Evolutionary conservation across 139 green algal species (phyloP).

Genomic region (Yamagishiella unicocca): DNA sequence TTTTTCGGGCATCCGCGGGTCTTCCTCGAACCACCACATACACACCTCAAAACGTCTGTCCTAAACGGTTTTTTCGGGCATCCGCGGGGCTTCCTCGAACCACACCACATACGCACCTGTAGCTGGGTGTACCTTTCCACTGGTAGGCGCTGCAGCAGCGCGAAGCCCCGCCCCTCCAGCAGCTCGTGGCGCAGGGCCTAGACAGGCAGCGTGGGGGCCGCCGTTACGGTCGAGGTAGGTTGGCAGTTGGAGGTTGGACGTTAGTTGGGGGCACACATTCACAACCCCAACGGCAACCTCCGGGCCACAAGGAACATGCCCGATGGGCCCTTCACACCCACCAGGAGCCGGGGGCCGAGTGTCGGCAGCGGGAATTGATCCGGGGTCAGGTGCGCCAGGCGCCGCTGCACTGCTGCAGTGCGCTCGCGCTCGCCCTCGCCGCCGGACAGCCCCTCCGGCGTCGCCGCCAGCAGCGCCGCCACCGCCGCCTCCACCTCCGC

Average conservation of each 20-base stretch:
- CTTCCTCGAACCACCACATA: too few species aligned
- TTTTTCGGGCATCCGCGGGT: too few species aligned
- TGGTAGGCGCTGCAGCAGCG: conserved; percentile 29
- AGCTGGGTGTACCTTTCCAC: conserved; percentile 14
- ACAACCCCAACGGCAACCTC: background rate
- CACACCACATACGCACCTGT: background rate
- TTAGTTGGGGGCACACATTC: background rate
- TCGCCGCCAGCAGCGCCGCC: background rate
- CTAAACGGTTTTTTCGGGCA: too few species aligned
- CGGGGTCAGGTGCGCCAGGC: background rate
- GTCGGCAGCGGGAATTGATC: conserved; percentile 22
- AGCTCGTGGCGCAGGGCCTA: conserved; percentile 3
- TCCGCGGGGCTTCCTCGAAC: too few species aligned
- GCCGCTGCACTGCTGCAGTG: background rate
- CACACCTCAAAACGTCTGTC: too few species aligned
- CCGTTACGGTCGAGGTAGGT: background rate
- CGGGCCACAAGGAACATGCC: background rate
- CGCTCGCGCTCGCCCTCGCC: background rate
- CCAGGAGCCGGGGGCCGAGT: background rate
- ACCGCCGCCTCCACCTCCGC: conserved; percentile 35
- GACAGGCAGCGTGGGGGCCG: background rate
- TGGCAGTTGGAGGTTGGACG: background rate
- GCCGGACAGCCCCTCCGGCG: background rate
- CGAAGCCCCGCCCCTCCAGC: conserved; percentile 25
- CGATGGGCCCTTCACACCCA: background rate